Percentiles rank a stretch among this genome's conserved stretches.
Conservation (phyloP, 2,329 filamentous ascomycete species). For the Pseudofabraea citricarpa region DNA sequence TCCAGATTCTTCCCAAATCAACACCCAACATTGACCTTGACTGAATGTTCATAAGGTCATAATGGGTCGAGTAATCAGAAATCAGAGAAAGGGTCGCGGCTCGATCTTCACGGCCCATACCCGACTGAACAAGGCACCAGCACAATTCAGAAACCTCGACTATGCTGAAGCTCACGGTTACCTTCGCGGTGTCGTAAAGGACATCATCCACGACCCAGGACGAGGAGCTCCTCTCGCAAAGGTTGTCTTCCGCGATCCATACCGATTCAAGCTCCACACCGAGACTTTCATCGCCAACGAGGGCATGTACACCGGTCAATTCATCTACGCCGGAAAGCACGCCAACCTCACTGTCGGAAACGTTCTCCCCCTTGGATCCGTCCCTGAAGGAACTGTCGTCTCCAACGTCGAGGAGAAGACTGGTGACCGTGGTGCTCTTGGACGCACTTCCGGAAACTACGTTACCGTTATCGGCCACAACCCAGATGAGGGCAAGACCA, state of each 20-base stretch:
- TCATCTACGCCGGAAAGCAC: constrained; percentile 99
- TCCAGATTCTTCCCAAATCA: too few species aligned
- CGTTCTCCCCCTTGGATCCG: constrained; percentile 86
- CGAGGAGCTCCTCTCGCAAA: constrained; percentile 97
- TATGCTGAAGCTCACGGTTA: constrained; percentile 97
- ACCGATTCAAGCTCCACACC: constrained; percentile 94
- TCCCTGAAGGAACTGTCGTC: constrained; percentile 98
- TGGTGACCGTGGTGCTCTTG: constrained; percentile 93
- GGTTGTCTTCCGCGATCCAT: constrained; percentile 95
- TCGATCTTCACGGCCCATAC: constrained; percentile 77
- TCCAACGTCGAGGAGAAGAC: constrained; percentile 99
- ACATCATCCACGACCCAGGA: constrained; percentile 96
- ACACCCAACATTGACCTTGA: too few species aligned
- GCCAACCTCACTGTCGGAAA: constrained; percentile 95
- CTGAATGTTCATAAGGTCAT: not conserved
- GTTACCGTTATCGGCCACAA: constrained; percentile 97
- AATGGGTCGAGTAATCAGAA: constrained; percentile 59
- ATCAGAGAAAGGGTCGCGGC: constrained; percentile 74
- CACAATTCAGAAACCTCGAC: constrained; percentile 96
- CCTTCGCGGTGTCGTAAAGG: constrained; percentile 94
- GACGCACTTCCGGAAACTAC: constrained; percentile 98
- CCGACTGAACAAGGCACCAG: constrained; percentile 89
- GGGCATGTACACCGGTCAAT: constrained; percentile 99
- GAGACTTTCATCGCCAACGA: constrained; percentile 99
- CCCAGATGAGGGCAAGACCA: constrained; percentile 98